Conservation (phyloP, 495 filamentous ascomycete species). For the Cercophora newfieldiana region DNA sequence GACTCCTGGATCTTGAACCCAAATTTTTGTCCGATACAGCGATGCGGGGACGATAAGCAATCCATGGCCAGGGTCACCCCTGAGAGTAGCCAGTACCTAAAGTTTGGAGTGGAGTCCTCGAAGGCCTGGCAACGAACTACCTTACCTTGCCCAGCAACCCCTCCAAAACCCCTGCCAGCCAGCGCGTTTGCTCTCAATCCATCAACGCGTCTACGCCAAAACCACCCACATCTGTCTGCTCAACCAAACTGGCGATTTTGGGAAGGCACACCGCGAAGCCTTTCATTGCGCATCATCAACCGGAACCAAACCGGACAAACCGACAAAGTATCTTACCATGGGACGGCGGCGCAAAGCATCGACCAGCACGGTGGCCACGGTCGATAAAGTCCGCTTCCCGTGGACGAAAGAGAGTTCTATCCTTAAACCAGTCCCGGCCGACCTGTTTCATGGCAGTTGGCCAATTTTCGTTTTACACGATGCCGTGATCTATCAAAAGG, state of each 20-base stretch:
- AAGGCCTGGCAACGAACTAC: neutral
- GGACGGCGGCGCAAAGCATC: conserved; percentile 36
- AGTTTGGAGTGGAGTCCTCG: neutral
- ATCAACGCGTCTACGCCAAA: conserved; percentile 5
- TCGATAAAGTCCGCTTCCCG: conserved; percentile 29
- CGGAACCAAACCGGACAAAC: neutral
- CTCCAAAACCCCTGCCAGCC: neutral
- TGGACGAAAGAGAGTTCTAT: conserved; percentile 37
- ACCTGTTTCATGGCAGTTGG: conserved; percentile 32
- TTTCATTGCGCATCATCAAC: no score
- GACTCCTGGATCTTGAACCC: neutral
- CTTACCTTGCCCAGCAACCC: neutral
- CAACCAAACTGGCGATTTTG: neutral
- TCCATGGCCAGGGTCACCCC: neutral
- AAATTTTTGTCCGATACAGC: neutral
- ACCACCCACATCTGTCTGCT: neutral
- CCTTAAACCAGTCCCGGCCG: conserved; percentile 30
- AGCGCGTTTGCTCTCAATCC: neutral
- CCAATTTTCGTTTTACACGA: conserved; percentile 47
- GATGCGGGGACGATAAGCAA: neutral
- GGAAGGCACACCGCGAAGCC: neutral
- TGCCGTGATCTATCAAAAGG: conserved; percentile 44
- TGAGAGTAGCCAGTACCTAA: neutral
- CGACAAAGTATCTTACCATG: neutral
- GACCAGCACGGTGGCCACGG: conserved; percentile 33